These are phyloP conservation scores for Calycina herbarum DNA, from an alignment of 2,329 filamentous ascomycete genomes.

Conservation along the genomic window DNA sequence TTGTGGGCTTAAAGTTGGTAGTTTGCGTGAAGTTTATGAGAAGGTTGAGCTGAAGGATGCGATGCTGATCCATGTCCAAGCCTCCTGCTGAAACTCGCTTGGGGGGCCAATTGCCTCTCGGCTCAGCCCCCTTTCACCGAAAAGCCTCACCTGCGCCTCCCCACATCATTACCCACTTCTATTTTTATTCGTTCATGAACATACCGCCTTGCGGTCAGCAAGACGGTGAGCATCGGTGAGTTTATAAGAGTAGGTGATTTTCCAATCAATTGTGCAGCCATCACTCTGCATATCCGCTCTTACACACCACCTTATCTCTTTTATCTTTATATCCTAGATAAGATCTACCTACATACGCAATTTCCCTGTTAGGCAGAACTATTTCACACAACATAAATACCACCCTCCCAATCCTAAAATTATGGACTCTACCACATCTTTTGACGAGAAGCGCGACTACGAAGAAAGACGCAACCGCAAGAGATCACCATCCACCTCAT, in stretches of 20 bases:
- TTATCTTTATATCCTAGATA: neutral
- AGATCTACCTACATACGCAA: neutral
- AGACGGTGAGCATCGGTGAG: conserved; percentile 5
- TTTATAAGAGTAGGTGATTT: conserved; percentile 10
- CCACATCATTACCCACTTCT: conserved; percentile 4
- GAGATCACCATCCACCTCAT: neutral
- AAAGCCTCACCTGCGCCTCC: neutral
- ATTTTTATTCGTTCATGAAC: conserved; percentile 7
- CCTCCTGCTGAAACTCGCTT: conserved; percentile 5
- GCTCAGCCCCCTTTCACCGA: too few relatives aligned
- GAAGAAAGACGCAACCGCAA: conserved; percentile 13
- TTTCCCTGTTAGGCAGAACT: neutral
- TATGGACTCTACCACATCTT: neutral
- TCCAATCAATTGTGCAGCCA: conserved; percentile 6
- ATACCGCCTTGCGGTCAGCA: neutral
- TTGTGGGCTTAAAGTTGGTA: neutral
- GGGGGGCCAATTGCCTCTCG: neutral
- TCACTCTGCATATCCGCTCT: conserved; percentile 3
- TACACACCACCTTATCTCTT: conserved; percentile 1
- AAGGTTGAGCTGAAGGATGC: neutral
- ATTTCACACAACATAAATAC: conserved; percentile 1
- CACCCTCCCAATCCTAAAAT: too few relatives aligned
- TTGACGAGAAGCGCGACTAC: conserved; percentile 17
- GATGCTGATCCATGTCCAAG: neutral
- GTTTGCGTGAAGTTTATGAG: neutral